Evolutionary conservation across 768 basidiomycete genomes (phyloP), one percentile per base, ranked within the genome.

Genomic region (Daedalea quercina): DNA sequence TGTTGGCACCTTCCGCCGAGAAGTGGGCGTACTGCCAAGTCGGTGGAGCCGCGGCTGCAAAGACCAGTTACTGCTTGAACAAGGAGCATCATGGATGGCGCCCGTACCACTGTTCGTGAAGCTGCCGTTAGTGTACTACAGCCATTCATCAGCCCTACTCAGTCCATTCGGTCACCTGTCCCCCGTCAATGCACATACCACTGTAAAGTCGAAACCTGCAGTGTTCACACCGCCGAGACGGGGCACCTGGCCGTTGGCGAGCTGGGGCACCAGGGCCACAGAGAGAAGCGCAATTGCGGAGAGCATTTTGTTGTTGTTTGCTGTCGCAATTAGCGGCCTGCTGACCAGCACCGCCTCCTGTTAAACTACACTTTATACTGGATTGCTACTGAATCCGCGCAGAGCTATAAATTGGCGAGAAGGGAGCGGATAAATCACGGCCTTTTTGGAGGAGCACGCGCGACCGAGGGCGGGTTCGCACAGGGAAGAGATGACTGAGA

Each of bases 171-270:
- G 11, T 11, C 11, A 11, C 11, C 4, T 31, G 28, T 6, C 28
- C n/a, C 49, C 56, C 52, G 19, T 23, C 9, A 7, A 9, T 31
- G 28, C 28, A 57, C 72, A 48, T 57, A 74, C 72, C 12, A 73
- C 73, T 23, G 63, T 68, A 63, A 77, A 76, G 57, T 76, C 75
- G 54, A 70, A 76, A 9, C 76, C 75, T 47, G 75, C 75, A 34
- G 72, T 74, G 61, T 78, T 78, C 3, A 78, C 76, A 55, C 76
- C 76, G 7, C 75, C 75, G 11, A 76, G 58, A 56, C 71, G 73
- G 2, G 71, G 68, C 2, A 73, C 59, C 22, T 58, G 57, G 19
- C 13, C 41, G 57, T 60, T 28, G n/a, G 60, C 67, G 20, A 50
- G 40, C 22, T 54, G 52, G 44, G 64, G 64, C 7, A 64, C 61